Conservation (phyloP, 164 flowering plant genomes). For the Litsea cubeba region DNA sequence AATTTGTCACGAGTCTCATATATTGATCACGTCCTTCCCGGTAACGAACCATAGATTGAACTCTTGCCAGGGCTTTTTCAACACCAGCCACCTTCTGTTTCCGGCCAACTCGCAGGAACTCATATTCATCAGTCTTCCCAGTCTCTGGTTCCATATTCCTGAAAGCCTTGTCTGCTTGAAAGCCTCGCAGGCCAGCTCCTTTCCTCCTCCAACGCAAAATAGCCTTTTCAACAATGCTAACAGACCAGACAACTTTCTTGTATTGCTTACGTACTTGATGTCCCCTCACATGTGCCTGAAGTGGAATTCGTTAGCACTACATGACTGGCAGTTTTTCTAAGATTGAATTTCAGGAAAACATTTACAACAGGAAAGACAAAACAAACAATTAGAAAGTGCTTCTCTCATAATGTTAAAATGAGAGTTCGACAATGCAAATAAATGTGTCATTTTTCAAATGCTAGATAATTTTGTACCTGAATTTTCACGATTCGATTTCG, state of each 20-base stretch:
- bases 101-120: slow-evolving; percentile 56
- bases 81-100: slow-evolving; percentile 56
- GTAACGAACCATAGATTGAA: slow-evolving; percentile 72
- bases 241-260: slow-evolving; percentile 64
- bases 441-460: too few species aligned
- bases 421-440: too few species aligned
- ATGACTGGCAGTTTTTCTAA: too few species aligned
- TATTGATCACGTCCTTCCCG: slow-evolving; percentile 87
- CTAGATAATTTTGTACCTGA: slow-evolving; percentile 39
- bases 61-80: slow-evolving; percentile 72
- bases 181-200: slow-evolving; percentile 73
- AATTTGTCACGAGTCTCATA: slow-evolving; percentile 48
- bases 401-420: too few species aligned
- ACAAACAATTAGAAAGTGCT: too few species aligned
- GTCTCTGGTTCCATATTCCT: slow-evolving; percentile 18
- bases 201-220: slow-evolving; percentile 89
- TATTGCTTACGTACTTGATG: slow-evolving; percentile 77
- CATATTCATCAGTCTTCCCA: slow-evolving; percentile 63
- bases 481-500: slow-evolving; percentile 61
- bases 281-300: slow-evolving; percentile 80
- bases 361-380: too few species aligned
- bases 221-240: slow-evolving; percentile 80
- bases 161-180: slow-evolving; percentile 27
- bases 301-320: neutral
- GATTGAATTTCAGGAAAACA: too few species aligned